Evolutionary conservation across 371 early-diverging fungal species (phyloP).

Genomic region (Rhizopus delemar): DNA sequence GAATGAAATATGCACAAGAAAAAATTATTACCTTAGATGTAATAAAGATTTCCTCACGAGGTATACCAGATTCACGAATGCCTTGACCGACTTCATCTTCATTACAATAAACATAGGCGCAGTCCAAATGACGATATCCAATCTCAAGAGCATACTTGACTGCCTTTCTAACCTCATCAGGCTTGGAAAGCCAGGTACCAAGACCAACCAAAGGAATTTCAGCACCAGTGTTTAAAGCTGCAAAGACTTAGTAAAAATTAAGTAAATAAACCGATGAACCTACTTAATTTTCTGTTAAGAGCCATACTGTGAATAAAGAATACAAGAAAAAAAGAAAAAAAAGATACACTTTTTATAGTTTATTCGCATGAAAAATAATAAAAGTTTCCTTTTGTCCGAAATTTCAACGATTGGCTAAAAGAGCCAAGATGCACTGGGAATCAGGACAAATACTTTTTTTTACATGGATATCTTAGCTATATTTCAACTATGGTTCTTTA

Average conservation of each 20-base stretch:
- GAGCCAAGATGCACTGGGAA: too few species aligned
- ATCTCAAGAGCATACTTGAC: constrained; percentile 57
- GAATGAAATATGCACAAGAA: constrained; percentile 22
- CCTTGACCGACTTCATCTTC: constrained; percentile 85
- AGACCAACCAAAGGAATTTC: constrained; percentile 53
- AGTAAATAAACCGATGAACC: background rate
- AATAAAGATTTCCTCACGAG: constrained; percentile 77
- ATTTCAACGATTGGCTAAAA: constrained; percentile 18
- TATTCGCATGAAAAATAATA: constrained; percentile 11
- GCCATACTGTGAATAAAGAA: constrained; percentile 12
- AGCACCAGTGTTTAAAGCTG: constrained; percentile 58
- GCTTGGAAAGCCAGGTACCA: constrained; percentile 65
- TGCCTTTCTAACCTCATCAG: constrained; percentile 58
- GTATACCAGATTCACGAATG: constrained; percentile 56
- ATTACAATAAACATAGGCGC: constrained; percentile 75
- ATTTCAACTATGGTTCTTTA: too few species aligned
- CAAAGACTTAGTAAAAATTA: background rate
- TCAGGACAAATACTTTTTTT: too few species aligned
- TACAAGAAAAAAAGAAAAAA: background rate
- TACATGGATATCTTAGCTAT: too few species aligned
- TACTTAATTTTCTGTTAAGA: constrained; percentile 28
- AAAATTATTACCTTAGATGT: constrained; percentile 68
- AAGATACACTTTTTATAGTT: constrained; percentile 10
- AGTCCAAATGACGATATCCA: constrained; percentile 80
- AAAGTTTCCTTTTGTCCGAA: constrained; percentile 26